Base-by-base conservation (phyloP, 371 early-diverging fungal genomes). In the Mucor mucedo region DNA sequence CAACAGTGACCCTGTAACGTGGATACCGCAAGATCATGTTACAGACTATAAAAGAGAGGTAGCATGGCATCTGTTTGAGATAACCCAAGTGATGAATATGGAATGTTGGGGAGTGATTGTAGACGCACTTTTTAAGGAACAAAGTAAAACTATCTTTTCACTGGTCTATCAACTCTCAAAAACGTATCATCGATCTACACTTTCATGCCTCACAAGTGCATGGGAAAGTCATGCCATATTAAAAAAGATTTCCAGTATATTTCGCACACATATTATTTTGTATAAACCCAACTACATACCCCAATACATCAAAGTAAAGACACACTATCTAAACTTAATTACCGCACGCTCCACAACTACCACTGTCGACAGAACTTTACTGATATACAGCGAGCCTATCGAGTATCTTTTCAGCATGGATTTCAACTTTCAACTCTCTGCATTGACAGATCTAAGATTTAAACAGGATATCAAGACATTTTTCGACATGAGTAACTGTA, bases 231-330 rank as follows among this genome's bases (percentile, higher is more conserved):
- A 42, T n/a, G 3, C 6, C 2, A 41, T 29, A 3, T 2, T 44
- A 0, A 42, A 56, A 44, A 11, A 27, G 10, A 13, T 56, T 30
- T 29, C 56, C 21, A 30, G 3, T 5, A 56, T 56, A 2, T 56
- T 29, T 29, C 8, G 13, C 2, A 44, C 32, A 27, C 41, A 56
- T 14, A 44, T 56, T 11, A 56, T 56, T 10, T 44, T 56, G 0
- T 56, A 56, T 44, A 29, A 13, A 14, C 56, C 56, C 4, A 56
- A 56, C 30, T 56, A 44, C 11, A 44, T 56, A 56, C 56, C 56
- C 14, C 56, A 56, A 14, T 56, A 56, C 13, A 30, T 56, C 29
- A 41, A 29, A 41, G 56, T 56, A 2, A 38, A 28, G 13, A 39
- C 39, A 3, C 56, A 56, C 29, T 28, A 56, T 44, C 11, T 56